Evolutionary conservation across 1,284 basidiomycete species (phyloP), one percentile per base, ranked within the genome.

Genomic region (Afroboletus lepidellus): DNA sequence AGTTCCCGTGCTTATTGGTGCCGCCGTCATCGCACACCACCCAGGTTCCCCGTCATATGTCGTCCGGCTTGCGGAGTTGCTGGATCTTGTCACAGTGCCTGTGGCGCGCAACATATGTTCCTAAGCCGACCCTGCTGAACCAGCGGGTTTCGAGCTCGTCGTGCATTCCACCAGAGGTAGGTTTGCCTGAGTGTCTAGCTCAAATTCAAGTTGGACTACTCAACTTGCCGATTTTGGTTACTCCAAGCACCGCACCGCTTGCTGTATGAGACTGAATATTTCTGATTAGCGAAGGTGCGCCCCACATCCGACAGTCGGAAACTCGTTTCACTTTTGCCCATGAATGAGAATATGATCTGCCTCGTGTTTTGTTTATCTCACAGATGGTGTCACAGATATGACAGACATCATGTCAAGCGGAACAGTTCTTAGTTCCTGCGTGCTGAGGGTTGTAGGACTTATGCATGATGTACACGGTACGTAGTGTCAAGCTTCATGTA

Each of bases 21-120:
- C 34, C 33, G 38, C 33, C 41, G 27, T 29, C 11, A n/a, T 25
- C 16, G 6, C 16, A 34, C 30, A 36, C 9, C 33, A 33, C 2
- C n/a, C n/a, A n/a, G n/a, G n/a, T n/a, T 18, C n/a, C 2, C n/a
- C 20, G 24, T 38, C 58, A 24, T 30, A 46, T 46, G 23, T 44
- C 38, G 16, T 16, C 21, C 5, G 3, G 23, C 38, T 54, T 43
- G 39, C 41, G 30, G 16, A 23, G 13, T 46, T 18, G 37, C 36
- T 45, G 23, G 15, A 13, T 15, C n/a, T 24, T 33, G 20, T 30
- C 20, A 38, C 9, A 16, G 32, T 16, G 20, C 9, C 5, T 8
- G 34, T 6, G n/a, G 20, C 11, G 16, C n/a, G 23, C 38, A 41
- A 41, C 15, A n/a, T 25, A 25, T 5, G 23, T 8, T 18, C 21